phyloP scores from a whole-genome alignment of 2,329 filamentous ascomycete genomes.

The Cadophora sp. region DNA sequence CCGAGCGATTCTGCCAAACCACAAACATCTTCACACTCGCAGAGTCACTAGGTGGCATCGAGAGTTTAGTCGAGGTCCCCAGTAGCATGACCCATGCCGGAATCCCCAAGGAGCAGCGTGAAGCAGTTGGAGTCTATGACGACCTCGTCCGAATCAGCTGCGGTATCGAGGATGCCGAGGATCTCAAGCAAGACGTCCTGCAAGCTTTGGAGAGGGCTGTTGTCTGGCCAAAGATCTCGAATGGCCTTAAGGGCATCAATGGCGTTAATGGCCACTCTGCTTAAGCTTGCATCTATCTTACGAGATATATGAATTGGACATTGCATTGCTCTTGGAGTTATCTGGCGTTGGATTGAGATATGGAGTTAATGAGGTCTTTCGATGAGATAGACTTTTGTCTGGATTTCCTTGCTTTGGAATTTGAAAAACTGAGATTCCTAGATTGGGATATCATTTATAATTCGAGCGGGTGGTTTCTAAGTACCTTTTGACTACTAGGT shows the following conservation, averaged over 20 bases:
- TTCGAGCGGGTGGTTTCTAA: background rate
- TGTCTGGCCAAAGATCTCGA: slow-evolving; percentile 42
- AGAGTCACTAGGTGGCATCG: slow-evolving; percentile 90
- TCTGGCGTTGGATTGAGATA: background rate
- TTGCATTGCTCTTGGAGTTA: slow-evolving; percentile 11
- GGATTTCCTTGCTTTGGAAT: background rate
- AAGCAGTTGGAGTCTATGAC: slow-evolving; percentile 92
- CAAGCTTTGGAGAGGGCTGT: slow-evolving; percentile 79
- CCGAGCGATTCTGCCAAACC: slow-evolving; percentile 88
- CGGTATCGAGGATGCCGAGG: slow-evolving; percentile 88
- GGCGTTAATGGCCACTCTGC: slow-evolving; percentile 9
- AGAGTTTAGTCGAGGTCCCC: slow-evolving; percentile 90
- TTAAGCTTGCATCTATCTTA: background rate
- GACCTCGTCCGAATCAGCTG: slow-evolving; percentile 94
- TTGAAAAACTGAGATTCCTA: too few species aligned
- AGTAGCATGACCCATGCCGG: slow-evolving; percentile 97
- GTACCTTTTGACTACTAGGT: slow-evolving; percentile 7
- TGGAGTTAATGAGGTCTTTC: slow-evolving; percentile 13
- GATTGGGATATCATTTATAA: background rate
- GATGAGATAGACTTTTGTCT: slow-evolving; percentile 13
- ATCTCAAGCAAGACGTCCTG: slow-evolving; percentile 81
- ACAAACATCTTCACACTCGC: slow-evolving; percentile 93
- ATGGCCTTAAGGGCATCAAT: slow-evolving; percentile 36
- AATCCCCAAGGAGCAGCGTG: slow-evolving; percentile 87
- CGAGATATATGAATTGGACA: background rate